Base-by-base conservation (phyloP, 78 protist species). In the Cavenderia fasciculata region DNA sequence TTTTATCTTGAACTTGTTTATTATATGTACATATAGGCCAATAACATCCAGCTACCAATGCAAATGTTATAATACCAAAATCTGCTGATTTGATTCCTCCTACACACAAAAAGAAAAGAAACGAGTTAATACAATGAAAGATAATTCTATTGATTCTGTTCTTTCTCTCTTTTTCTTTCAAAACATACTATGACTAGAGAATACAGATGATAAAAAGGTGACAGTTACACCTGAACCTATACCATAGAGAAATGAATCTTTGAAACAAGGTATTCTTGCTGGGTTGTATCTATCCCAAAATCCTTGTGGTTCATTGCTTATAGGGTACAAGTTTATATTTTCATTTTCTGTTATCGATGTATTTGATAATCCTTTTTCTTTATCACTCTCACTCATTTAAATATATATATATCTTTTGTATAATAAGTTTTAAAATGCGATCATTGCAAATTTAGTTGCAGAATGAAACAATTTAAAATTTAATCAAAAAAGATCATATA, bases 1-100 rank as follows among this genome's bases (percentile, higher is more conserved):
- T 79, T 66, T 41, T 41, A 51, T 79, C 63, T 33, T 79, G 88
- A 40, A 79, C 40, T n/a, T 56, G 70, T 38, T 66, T 57, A 68
- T 79, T 79, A 66, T 79, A 79, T 54, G 63, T 56, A 66, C 88
- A 79, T 21, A 79, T 79, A 27, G 88, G 88, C 71, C 72, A 29
- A 59, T 31, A 59, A 47, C 21, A 18, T 62, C 88, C 74, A 56
- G 88, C 7, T 16, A 79, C 74, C 40, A 68, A 41, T 56, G 66
- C 34, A 56, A 79, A 79, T 52, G 88, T 54, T 27, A 68, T 4
- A 41, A 79, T 27, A 31, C 77, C 88, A 54, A 31, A 79, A 54
- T 79, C 88, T 25, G 70, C 57, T 43, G 88, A 23, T 66, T 16
- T 56, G 23, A 79, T 31, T 66, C 11, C n/a, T 12, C 59, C 63